Conservation (phyloP, 108 stramenopile genomes). For the Cyclotella kingstonii region DNA sequence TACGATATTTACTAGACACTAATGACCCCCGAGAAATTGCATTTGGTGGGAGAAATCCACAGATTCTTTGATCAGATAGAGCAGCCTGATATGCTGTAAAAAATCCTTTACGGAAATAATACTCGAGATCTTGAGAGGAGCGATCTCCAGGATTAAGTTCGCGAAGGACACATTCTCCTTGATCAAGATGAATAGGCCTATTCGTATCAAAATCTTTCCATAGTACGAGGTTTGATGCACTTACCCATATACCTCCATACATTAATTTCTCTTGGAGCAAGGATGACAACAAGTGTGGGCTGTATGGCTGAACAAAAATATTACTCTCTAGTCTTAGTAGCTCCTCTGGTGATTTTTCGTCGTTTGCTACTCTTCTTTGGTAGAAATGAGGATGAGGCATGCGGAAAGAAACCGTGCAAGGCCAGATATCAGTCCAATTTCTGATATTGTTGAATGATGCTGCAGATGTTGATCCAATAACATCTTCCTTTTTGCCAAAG, state of each 20-base stretch:
- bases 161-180: slow-evolving; percentile 10
- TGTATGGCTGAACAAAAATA: slow-evolving; percentile 30
- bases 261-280: slow-evolving; percentile 17
- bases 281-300: slow-evolving; percentile 10
- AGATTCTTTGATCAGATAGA: slow-evolving; percentile 9
- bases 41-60: slow-evolving; percentile 16
- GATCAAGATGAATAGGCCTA: not conserved
- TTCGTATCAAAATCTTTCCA: slow-evolving; percentile 24
- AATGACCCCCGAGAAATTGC: slow-evolving; percentile 11
- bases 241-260: slow-evolving; percentile 32
- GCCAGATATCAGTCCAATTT: slow-evolving; percentile 22
- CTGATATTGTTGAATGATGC: not conserved
- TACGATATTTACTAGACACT: slow-evolving; percentile 8
- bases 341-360: not conserved
- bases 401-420: slow-evolving; percentile 19
- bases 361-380: not conserved
- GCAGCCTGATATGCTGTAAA: slow-evolving; percentile 15
- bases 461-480: not conserved
- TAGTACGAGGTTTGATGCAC: not conserved
- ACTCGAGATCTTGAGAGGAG: not conserved
- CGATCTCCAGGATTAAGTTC: not conserved
- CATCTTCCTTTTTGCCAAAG: not conserved
- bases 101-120: slow-evolving; percentile 15
- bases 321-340: slow-evolving; percentile 10
- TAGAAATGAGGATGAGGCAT: slow-evolving; percentile 6